Percentiles rank a stretch among this genome's conserved stretches.
Conservation (phyloP, 2,329 filamentous ascomycete species). For the Fusarium sp. region DNA sequence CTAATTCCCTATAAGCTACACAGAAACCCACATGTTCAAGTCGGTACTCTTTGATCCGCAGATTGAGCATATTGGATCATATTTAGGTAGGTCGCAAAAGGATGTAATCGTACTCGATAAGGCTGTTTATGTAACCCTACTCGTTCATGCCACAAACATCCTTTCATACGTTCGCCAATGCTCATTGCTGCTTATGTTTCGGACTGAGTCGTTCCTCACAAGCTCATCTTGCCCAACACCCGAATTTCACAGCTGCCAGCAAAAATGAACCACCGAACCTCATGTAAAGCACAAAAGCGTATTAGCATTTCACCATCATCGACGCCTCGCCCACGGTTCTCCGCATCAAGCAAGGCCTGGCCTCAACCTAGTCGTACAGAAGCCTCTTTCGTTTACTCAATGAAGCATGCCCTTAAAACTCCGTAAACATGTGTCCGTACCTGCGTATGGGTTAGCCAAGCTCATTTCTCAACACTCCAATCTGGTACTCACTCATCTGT, state of each 20-base stretch:
- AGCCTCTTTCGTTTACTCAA: slow-evolving; percentile 24
- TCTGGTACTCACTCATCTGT: slow-evolving; percentile 79
- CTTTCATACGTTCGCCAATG: slow-evolving; percentile 8
- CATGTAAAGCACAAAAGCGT: slow-evolving; percentile 9
- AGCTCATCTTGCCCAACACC: slow-evolving; percentile 13
- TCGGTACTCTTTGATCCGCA: not conserved
- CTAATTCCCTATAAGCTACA: not conserved
- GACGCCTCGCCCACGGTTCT: slow-evolving; percentile 13
- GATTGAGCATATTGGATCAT: not conserved
- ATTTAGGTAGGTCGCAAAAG: slow-evolving; percentile 17
- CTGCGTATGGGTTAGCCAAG: slow-evolving; percentile 55
- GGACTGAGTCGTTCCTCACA: slow-evolving; percentile 1
- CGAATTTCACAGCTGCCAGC: slow-evolving; percentile 1
- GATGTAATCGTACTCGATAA: slow-evolving; percentile 28
- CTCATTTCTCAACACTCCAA: not conserved
- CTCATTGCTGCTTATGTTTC: slow-evolving; percentile 5
- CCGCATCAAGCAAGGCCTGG: slow-evolving; percentile 19
- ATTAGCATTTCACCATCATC: slow-evolving; percentile 10
- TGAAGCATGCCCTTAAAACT: slow-evolving; percentile 66
- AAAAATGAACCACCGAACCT: slow-evolving; percentile 8
- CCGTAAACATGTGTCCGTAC: slow-evolving; percentile 78
- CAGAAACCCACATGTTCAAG: not conserved
- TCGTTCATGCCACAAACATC: slow-evolving; percentile 17
- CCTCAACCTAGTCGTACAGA: slow-evolving; percentile 36
- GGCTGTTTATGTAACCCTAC: slow-evolving; percentile 30